Base-by-base conservation (phyloP, 495 filamentous ascomycete genomes). In the Diplogelasinospora grovesii region DNA sequence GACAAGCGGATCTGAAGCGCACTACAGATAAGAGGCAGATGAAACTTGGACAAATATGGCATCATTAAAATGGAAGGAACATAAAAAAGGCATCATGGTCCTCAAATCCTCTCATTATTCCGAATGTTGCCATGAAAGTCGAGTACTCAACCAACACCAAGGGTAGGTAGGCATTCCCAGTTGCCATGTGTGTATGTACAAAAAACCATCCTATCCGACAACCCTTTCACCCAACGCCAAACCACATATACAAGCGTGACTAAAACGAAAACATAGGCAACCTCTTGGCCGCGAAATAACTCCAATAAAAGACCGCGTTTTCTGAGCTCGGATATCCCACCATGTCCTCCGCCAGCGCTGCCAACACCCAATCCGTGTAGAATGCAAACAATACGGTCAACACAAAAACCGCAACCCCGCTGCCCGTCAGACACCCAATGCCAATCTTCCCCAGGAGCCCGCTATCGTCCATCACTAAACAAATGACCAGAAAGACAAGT, bases 251-350 rank as follows among this genome's bases (percentile, higher is more conserved):
- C n/a, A n/a, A n/a, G n/a, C n/a, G 10, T 36, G 13, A 18, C 36
- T 48, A 46, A 29, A 59, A 41, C 16, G 48, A 53, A 15, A 57
- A 49, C 40, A 61, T 48, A 1, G 58, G 57, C 27, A 63, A 39
- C 41, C 59, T 31, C 48, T 63, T 63, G 13, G 57, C 56, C 21
- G 50, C 32, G 45, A 60, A 56, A 42, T 61, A 63, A 8, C 15
- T 40, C 59, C 59, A 63, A 32, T 59, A 63, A 44, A 61, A 49
- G 30, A 41, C 31, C 14, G 52, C 54, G 43, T 49, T 49, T 36
- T 59, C 59, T n/a, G 19, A 6, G 22, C 39, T 45, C 10, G 59
- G 59, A 4, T 30, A 10, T 1, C 59, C 59, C 13, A 41, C 48
- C 40, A 54, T 19, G 24, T 50, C 50, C 30, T 40, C 56, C 4